Percentiles rank a stretch among this genome's conserved stretches.
These are phyloP conservation scores for Sordariomycetes sp. DNA, from an alignment of 2,329 filamentous ascomycete species.

Conservation along the genomic window DNA sequence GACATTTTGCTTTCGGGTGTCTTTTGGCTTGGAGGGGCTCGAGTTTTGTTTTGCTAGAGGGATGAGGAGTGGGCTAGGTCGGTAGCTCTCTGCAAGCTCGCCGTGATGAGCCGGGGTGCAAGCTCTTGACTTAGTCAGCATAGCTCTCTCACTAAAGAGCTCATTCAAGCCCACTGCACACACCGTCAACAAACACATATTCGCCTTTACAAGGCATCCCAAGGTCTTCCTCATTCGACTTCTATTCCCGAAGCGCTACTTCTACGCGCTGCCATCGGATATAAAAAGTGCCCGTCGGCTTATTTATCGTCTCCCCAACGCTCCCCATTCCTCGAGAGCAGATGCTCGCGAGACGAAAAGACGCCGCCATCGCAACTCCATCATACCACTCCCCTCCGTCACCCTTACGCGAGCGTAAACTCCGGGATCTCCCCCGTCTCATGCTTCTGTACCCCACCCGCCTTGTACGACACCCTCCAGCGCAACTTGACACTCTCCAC, in stretches of 20 bases:
- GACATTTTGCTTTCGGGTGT: not conserved
- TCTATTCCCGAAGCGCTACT: too few relatives aligned
- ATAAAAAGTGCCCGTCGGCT: too few relatives aligned
- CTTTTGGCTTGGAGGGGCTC: too few relatives aligned
- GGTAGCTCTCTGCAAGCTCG: not conserved
- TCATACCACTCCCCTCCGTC: not conserved
- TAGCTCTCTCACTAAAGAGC: not conserved
- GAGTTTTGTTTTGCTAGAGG: not conserved
- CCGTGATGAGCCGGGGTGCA: not conserved
- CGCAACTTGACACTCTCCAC: conserved; percentile 77
- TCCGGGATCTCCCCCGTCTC: conserved; percentile 79
- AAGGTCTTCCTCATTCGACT: too few relatives aligned
- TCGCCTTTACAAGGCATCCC: too few relatives aligned
- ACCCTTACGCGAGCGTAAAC: conserved; percentile 52
- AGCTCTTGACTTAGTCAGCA: not conserved
- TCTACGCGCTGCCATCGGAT: too few relatives aligned
- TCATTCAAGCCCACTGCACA: too few relatives aligned
- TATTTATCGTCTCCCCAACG: too few relatives aligned
- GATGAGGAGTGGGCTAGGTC: not conserved
- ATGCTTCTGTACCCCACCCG: conserved; percentile 52
- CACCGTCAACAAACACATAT: too few relatives aligned
- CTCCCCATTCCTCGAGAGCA: too few relatives aligned
- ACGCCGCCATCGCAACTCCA: not conserved
- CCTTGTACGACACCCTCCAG: conserved; percentile 73
- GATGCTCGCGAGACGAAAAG: not conserved